Conservation (phyloP, 306 rosid genomes). For the Vachellia pachyceras region DNA sequence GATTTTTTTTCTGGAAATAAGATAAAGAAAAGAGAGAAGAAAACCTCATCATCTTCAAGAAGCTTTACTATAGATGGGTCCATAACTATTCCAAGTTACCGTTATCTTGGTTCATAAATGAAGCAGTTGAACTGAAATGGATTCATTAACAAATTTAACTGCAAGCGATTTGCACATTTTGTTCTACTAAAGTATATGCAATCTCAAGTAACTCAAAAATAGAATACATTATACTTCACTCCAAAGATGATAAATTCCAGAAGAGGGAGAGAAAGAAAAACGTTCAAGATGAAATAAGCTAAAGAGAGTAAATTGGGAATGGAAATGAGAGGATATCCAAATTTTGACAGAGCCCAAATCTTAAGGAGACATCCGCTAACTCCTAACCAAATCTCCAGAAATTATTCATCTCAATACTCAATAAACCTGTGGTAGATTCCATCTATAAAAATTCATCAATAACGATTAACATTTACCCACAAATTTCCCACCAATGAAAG, state of each 20-base stretch:
- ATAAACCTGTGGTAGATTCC: neutral
- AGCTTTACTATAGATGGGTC: constrained; percentile 91
- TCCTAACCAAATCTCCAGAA: neutral
- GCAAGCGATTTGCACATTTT: neutral
- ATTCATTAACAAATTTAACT: neutral
- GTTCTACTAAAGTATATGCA: neutral
- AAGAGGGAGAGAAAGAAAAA: neutral
- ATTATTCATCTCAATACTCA: neutral
- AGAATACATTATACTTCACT: neutral
- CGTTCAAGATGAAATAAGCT: neutral
- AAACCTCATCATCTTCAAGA: constrained; percentile 91
- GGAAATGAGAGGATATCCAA: neutral
- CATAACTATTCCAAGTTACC: constrained; percentile 46
- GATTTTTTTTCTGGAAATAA: constrained; percentile 16
- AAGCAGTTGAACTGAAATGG: constrained; percentile 28
- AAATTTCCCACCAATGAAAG: neutral
- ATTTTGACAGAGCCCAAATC: neutral
- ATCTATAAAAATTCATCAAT: neutral
- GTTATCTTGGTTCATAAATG: constrained; percentile 20
- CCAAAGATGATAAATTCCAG: neutral
- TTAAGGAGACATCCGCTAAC: neutral
- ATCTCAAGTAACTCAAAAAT: neutral
- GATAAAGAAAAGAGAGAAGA: constrained; percentile 21
- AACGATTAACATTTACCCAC: neutral
- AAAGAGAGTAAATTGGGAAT: neutral